Evolutionary conservation across 805 yeast species (phyloP), one percentile per base, ranked within the genome.

Genomic region (Kodamaea neixiangensis): DNA sequence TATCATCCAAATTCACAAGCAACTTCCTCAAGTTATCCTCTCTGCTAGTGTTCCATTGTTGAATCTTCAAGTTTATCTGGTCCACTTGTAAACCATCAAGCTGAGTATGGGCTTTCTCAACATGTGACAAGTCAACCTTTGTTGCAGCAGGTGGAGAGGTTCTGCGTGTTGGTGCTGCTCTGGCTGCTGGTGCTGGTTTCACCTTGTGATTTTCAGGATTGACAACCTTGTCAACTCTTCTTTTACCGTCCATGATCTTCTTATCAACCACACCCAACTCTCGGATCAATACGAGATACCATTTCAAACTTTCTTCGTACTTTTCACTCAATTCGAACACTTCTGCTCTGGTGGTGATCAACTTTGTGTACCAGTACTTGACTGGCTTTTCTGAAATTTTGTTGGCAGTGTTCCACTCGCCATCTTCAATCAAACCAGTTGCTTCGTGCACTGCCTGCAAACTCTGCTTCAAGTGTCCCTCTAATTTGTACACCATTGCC

Each of bases 321-420:
- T 78, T 79, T 60, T 94, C 99, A 48, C 83, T 61, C 65, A 83
- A 82, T 67, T 94, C 99, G 38, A 84, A 75, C 1, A 93, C 85
- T 62, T 94, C 97, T 0, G 97, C 97, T 55, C 82, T 81, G 53
- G 86, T 82, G 2, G 80, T 69, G 45, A 82, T 65, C 14, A 93
- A 73, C 65, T 90, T 92, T 19, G 79, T 67, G 86, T 91, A 89
- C 66, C 94, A 83, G 14, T 82, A 83, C 61, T 80, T 82, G 53
- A 87, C 76, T 1, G 76, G 60, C 59, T 85, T 84, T 5, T 79
- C 83, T 6, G 66, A 71, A 2, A 73, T 67, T 0, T 72, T 70
- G 50, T 69, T 69, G 1, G 50, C 51, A 1, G 57, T 14, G 37
- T 65, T 68, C 1, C 70, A 54, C 15, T 64, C 65, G 1, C 72